phyloP scores from a whole-genome alignment of 1,284 basidiomycete genomes.

The Ganoderma sinense region DNA sequence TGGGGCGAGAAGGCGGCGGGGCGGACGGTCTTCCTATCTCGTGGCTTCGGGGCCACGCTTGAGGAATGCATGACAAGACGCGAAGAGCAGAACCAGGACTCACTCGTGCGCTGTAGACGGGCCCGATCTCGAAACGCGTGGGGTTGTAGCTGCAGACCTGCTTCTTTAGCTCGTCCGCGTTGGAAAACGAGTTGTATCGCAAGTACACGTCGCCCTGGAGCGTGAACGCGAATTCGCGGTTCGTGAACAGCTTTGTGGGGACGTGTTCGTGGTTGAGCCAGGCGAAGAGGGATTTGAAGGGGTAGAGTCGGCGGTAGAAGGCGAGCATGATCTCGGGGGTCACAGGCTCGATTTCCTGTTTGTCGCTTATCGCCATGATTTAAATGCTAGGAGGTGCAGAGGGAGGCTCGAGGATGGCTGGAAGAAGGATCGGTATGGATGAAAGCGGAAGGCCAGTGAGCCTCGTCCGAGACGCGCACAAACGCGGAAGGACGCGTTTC shows the following conservation, averaged over 20 bases:
- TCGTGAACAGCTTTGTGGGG: constrained; percentile 80
- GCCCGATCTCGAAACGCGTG: constrained; percentile 96
- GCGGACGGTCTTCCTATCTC: constrained; percentile 89
- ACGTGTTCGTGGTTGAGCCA: constrained; percentile 95
- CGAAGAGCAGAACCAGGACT: background rate
- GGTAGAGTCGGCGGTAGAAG: constrained; percentile 93
- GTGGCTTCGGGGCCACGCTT: constrained; percentile 64
- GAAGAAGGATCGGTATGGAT: background rate
- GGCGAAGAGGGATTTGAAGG: constrained; percentile 91
- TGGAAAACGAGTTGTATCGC: constrained; percentile 92
- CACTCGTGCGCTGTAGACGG: constrained; percentile 90
- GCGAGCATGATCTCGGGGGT: constrained; percentile 70
- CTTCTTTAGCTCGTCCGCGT: constrained; percentile 91
- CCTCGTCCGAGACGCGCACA: background rate
- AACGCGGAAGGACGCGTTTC: background rate
- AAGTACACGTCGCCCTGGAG: constrained; percentile 92
- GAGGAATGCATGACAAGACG: too few relatives aligned
- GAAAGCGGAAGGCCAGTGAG: background rate
- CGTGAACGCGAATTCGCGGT: constrained; percentile 98
- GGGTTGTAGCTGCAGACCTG: constrained; percentile 87
- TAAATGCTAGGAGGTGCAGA: background rate
- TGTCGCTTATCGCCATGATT: constrained; percentile 12
- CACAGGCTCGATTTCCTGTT: constrained; percentile 30
- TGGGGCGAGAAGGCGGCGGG: constrained; percentile 80
- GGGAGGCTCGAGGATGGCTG: background rate